Evolutionary conservation across 2,329 filamentous ascomycete genomes (phyloP), one percentile per base, ranked within the genome.

Genomic region (Achaetomium macrosporum): DNA sequence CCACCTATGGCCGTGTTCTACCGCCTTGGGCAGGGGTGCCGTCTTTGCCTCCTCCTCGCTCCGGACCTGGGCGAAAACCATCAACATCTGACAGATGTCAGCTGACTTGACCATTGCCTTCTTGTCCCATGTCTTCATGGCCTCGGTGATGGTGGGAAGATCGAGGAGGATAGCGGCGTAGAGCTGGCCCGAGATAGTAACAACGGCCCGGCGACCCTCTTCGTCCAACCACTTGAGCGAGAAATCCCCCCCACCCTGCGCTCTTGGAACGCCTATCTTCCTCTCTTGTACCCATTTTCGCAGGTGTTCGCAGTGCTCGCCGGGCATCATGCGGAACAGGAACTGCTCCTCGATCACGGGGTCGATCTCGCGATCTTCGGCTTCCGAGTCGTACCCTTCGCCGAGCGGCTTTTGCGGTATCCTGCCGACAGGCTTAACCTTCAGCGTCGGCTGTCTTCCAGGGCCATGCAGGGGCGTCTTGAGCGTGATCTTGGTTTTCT

Each of bases 381-480:
- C 90, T 69, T 97, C 93, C 3, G 91, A 96, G 67, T 99, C 93
- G 70, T 97, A 99, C 8, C 92, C 93, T 51, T 95, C 90, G 47
- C 93, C 93, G 1, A 82, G 80, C 5, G 84, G 83, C 58, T 88
- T 81, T 31, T 79, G 74, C 7, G 88, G 85, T 1, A 81, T 76
- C 57, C 83, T 79, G n/a, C 85, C 85, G 61, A 84, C 61, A 15
- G 53, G 49, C 75, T 66, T 68, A 10, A 68, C 51, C 30, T 66
- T 65, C n/a, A 68, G 58, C 41, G 59, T 62, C 5, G 64, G 61
- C n/a, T 60, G 45, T 63, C 83, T 85, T 56, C 66, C 50, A 60
- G 66, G 45, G 62, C 59, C 50, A 63, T 61, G 54, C 59, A 57
- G 56, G 36, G 59, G 55, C 25, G 61, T 61, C 44, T 67, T 76